These are phyloP conservation scores for Fragilariopsis cylindrus DNA, from an alignment of 108 stramenopile species.

Conservation along the genomic window DNA sequence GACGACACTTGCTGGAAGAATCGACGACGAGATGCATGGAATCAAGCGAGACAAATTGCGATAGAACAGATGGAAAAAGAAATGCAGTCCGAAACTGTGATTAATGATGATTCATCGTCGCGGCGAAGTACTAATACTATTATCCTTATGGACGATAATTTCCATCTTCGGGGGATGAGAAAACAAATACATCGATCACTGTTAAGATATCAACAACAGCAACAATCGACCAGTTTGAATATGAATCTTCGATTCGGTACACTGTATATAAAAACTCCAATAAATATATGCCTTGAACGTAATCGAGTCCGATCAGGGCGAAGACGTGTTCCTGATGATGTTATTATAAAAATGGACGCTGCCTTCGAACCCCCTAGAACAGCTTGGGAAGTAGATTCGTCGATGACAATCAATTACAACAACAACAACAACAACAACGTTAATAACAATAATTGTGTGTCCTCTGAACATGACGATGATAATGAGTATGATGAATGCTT, in stretches of 20 bases:
- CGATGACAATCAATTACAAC: constrained; percentile 2
- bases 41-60: constrained; percentile 51
- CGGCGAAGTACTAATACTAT: constrained; percentile 18
- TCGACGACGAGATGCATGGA: constrained; percentile 64
- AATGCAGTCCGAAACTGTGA: constrained; percentile 26
- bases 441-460: not conserved
- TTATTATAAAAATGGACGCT: constrained; percentile 53
- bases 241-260: constrained; percentile 52
- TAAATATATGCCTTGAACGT: constrained; percentile 55
- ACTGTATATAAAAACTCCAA: constrained; percentile 50
- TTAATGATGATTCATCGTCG: not conserved
- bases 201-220: constrained; percentile 11
- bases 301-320: constrained; percentile 46
- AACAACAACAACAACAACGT: constrained; percentile 13
- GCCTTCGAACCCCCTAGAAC: constrained; percentile 62
- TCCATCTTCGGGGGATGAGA: constrained; percentile 78
- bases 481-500: not conserved
- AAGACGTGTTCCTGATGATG: constrained; percentile 47
- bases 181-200: constrained; percentile 58
- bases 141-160: constrained; percentile 82
- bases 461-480: not conserved
- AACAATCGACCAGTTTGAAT: not conserved
- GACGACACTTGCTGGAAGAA: not conserved
- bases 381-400: constrained; percentile 35
- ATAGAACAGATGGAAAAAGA: constrained; percentile 41